Evolutionary conservation across 1,284 basidiomycete genomes (phyloP).

Genomic region (Athelia sp.): DNA sequence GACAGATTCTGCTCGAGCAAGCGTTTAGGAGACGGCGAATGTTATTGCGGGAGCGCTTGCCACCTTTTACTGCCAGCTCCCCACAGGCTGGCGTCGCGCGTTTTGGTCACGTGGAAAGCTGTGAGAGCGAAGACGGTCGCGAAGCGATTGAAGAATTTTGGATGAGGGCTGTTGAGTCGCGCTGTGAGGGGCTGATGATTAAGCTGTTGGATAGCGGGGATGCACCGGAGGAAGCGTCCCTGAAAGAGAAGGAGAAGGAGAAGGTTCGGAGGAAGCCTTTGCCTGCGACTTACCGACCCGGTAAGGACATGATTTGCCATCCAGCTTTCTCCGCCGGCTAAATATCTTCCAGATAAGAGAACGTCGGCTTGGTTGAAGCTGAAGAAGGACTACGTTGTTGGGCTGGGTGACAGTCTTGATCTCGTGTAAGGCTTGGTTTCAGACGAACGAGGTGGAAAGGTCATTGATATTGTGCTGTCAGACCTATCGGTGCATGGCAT

Average conservation of each 20-base stretch:
- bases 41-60: conserved; percentile 58
- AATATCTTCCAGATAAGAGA: conserved; percentile 49
- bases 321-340: not conserved
- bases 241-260: conserved; percentile 21
- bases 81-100: conserved; percentile 51
- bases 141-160: conserved; percentile 77
- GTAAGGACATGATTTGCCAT: conserved; percentile 24
- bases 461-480: conserved; percentile 17
- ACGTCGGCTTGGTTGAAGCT: conserved; percentile 80
- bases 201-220: conserved; percentile 68
- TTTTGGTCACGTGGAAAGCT: conserved; percentile 74
- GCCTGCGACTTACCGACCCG: conserved; percentile 88
- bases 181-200: conserved; percentile 92
- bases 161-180: conserved; percentile 72
- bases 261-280: conserved; percentile 63
- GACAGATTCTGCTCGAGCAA: conserved; percentile 62
- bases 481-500: conserved; percentile 87
- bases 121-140: conserved; percentile 65
- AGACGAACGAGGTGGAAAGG: conserved; percentile 14
- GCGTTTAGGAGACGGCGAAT: conserved; percentile 73
- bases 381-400: conserved; percentile 76
- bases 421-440: conserved; percentile 18
- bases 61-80: conserved; percentile 37
- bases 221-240: conserved; percentile 28
- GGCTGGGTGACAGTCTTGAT: conserved; percentile 60